Conservation (phyloP, 192 early-diverging fungal genomes). For the Coemansia asiatica region DNA sequence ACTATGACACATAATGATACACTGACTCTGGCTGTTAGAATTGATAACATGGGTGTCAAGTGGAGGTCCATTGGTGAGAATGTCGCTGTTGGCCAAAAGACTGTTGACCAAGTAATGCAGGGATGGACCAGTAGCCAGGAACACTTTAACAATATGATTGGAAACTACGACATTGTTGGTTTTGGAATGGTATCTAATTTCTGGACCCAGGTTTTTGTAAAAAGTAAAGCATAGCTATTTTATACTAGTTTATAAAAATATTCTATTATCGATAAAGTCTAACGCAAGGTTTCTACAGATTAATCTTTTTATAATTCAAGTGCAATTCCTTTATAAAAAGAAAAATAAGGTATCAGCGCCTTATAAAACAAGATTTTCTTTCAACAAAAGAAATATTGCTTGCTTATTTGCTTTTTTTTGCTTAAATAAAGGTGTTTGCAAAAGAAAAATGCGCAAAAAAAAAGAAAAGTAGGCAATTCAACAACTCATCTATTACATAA, state of each 20-base stretch:
- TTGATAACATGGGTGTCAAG: background rate
- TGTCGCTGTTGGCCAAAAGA: background rate
- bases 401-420: background rate
- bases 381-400: background rate
- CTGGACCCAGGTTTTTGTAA: constrained; percentile 10
- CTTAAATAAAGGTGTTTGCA: background rate
- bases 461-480: background rate
- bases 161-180: background rate
- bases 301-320: too few relatives aligned
- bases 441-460: background rate
- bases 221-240: background rate
- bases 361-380: too few relatives aligned
- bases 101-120: background rate
- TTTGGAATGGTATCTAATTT: background rate
- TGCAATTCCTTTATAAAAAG: too few relatives aligned
- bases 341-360: too few relatives aligned
- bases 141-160: constrained; percentile 4
- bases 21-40: background rate
- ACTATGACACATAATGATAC: background rate
- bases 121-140: background rate
- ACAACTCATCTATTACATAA: background rate
- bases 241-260: too few relatives aligned
- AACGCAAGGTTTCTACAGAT: too few relatives aligned
- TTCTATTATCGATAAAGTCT: too few relatives aligned
- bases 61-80: background rate